Conservation (phyloP, 2,329 filamentous ascomycete genomes). For the Xylariaceae sp. region DNA sequence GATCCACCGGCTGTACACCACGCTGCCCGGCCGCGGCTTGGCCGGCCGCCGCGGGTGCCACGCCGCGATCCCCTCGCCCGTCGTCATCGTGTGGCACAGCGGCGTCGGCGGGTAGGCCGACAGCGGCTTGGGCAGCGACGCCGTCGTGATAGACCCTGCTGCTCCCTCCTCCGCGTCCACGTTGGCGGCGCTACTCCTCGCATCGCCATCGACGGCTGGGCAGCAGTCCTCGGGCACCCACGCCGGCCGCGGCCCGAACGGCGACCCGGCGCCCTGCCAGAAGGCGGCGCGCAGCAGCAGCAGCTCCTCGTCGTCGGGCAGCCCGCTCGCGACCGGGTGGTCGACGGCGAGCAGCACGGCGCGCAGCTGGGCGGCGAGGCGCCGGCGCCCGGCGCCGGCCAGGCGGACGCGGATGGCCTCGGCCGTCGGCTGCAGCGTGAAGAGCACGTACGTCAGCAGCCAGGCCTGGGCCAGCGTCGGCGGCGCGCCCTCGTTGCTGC, state of each 20-base stretch:
- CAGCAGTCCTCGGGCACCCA: constrained; percentile 51
- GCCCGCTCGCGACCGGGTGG: constrained; percentile 32
- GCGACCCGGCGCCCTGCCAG: constrained; percentile 64
- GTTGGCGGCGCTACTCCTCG: no score
- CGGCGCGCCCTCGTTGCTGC: constrained; percentile 19
- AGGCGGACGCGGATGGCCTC: constrained; percentile 43
- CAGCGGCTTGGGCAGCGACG: constrained; percentile 28
- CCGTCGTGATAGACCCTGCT: neutral
- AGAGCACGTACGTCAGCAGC: constrained; percentile 45
- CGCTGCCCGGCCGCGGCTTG: constrained; percentile 62
- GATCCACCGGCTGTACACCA: constrained; percentile 72
- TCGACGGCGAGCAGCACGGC: constrained; percentile 42
- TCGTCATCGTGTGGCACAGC: constrained; percentile 38
- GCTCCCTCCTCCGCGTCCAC: neutral
- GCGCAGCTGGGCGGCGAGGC: constrained; percentile 30
- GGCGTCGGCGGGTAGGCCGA: constrained; percentile 42
- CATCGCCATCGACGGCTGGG: constrained; percentile 13
- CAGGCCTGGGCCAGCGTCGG: constrained; percentile 44
- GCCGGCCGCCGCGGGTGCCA: constrained; percentile 64
- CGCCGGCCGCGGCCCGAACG: constrained; percentile 55
- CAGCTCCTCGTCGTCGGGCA: constrained; percentile 24
- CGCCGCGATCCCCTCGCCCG: constrained; percentile 21
- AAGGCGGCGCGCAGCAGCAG: constrained; percentile 49
- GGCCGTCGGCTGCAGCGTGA: constrained; percentile 39
- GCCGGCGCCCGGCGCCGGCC: constrained; percentile 28